Percentiles rank a stretch among this genome's conserved stretches.
These are phyloP conservation scores for Volvariella volvacea DNA, from an alignment of 1,284 basidiomycete species.

Conservation along the genomic window DNA sequence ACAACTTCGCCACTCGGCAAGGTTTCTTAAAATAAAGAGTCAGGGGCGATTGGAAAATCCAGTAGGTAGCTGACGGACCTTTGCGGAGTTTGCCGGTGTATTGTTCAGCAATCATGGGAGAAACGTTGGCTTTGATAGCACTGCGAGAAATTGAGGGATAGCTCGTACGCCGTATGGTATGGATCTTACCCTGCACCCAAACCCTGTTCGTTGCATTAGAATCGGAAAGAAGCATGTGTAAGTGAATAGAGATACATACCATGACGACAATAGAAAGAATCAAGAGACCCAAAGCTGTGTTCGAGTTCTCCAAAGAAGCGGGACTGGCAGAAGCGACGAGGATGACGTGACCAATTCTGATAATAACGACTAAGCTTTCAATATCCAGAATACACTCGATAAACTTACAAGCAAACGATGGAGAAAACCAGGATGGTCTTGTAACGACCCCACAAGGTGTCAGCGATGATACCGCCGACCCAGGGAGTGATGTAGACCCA, in stretches of 20 bases:
- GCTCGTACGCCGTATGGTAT: conserved; percentile 4
- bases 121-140: conserved; percentile 51
- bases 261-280: conserved; percentile 38
- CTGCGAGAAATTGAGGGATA: conserved; percentile 7
- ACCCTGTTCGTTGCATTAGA: conserved; percentile 13
- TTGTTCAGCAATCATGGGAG: conserved; percentile 55
- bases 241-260: conserved; percentile 19
- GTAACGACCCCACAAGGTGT: conserved; percentile 53
- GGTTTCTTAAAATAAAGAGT: conserved; percentile 19
- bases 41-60: not conserved
- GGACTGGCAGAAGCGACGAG: conserved; percentile 34
- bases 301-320: conserved; percentile 21
- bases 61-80: conserved; percentile 15
- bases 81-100: conserved; percentile 40
- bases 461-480: conserved; percentile 46
- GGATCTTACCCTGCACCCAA: conserved; percentile 14
- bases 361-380: conserved; percentile 4
- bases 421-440: conserved; percentile 52
- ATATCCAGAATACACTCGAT: conserved; percentile 2
- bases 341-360: conserved; percentile 34
- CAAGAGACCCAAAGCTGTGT: conserved; percentile 30
- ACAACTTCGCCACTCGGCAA: conserved; percentile 52
- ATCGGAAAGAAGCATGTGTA: no score
- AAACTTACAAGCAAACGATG: conserved; percentile 29
- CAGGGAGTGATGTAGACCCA: conserved; percentile 41